Evolutionary conservation across 306 rosid species (phyloP).

Genomic region (Quercus rubra): DNA sequence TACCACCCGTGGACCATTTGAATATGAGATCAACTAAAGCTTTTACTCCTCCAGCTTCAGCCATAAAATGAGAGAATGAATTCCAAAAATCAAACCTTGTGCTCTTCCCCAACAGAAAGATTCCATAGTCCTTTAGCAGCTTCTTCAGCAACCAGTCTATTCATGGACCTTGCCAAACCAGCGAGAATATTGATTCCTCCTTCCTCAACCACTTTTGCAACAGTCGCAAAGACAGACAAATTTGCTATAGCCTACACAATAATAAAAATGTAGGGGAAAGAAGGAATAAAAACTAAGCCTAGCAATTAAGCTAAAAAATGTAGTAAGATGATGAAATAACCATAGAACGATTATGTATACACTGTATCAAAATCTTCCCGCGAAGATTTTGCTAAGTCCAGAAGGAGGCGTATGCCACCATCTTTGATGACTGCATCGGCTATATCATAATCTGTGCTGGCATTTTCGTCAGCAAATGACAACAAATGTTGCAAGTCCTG

Average conservation of each 20-base stretch:
- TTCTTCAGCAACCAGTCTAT: constrained; percentile 97
- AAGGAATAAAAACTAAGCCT: constrained; percentile 5
- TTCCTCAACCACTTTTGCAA: constrained; percentile 98
- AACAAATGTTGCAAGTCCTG: constrained; percentile 99
- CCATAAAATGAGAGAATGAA: constrained; percentile 3
- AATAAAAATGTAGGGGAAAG: constrained; percentile 2
- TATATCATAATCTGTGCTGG: constrained; percentile 83
- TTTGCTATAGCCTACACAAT: constrained; percentile 87
- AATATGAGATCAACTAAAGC: constrained; percentile 97
- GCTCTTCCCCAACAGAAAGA: constrained; percentile 99
- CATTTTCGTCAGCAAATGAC: constrained; percentile 95
- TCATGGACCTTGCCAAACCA: constrained; percentile 96
- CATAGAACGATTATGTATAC: background rate
- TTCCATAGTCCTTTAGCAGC: constrained; percentile 99
- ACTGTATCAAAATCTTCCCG: constrained; percentile 16
- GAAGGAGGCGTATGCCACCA: constrained; percentile 94
- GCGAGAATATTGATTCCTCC: constrained; percentile 97
- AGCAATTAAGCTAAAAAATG: background rate
- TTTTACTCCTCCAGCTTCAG: constrained; percentile 95
- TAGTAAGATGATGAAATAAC: background rate
- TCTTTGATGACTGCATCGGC: constrained; percentile 98
- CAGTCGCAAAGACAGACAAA: constrained; percentile 91
- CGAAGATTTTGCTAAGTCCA: constrained; percentile 89
- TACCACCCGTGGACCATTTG: constrained; percentile 97
- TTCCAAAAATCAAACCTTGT: constrained; percentile 61